Conservation (phyloP, 2,329 filamentous ascomycete species). For the Alternaria gaisen region DNA sequence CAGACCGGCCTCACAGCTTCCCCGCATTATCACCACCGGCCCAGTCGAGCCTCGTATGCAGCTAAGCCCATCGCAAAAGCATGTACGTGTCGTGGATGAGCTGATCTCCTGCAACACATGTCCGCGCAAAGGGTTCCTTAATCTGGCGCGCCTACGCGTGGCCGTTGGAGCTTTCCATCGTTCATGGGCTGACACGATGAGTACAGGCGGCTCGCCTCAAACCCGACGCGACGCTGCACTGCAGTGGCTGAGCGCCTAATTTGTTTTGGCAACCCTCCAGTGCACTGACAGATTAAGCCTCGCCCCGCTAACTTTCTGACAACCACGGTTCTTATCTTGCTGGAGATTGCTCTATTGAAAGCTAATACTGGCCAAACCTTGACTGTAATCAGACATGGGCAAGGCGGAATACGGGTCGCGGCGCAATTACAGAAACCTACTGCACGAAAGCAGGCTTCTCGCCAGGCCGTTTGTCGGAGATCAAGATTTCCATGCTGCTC, state of each 20-base stretch:
- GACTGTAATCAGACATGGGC: neutral
- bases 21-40: slow-evolving; percentile 40
- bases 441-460: neutral
- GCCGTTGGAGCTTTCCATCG: slow-evolving; percentile 1
- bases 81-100: slow-evolving; percentile 12
- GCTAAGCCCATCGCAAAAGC: slow-evolving; percentile 27
- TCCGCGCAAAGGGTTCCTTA: slow-evolving; percentile 4
- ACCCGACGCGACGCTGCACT: slow-evolving; percentile 14
- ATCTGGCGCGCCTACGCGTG: slow-evolving; percentile 24
- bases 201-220: slow-evolving; percentile 9
- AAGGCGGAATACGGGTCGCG: neutral
- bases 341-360: slow-evolving; percentile 7
- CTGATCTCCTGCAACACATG: slow-evolving; percentile 8
- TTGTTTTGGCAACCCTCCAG: slow-evolving; percentile 20
- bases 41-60: slow-evolving; percentile 23
- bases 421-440: neutral
- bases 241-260: slow-evolving; percentile 29
- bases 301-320: slow-evolving; percentile 12
- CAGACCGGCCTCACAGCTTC: slow-evolving; percentile 31
- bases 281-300: slow-evolving; percentile 21
- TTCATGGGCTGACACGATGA: slow-evolving; percentile 9
- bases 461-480: neutral
- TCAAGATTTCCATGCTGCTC: slow-evolving; percentile 13
- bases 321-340: slow-evolving; percentile 20
- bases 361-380: slow-evolving; percentile 5